A percentile compares a stretch with the other conserved stretches of the same genome.
These are phyloP conservation scores for Raffaelea deltoideospora DNA, from an alignment of 2,329 filamentous ascomycete species.

Conservation along the genomic window DNA sequence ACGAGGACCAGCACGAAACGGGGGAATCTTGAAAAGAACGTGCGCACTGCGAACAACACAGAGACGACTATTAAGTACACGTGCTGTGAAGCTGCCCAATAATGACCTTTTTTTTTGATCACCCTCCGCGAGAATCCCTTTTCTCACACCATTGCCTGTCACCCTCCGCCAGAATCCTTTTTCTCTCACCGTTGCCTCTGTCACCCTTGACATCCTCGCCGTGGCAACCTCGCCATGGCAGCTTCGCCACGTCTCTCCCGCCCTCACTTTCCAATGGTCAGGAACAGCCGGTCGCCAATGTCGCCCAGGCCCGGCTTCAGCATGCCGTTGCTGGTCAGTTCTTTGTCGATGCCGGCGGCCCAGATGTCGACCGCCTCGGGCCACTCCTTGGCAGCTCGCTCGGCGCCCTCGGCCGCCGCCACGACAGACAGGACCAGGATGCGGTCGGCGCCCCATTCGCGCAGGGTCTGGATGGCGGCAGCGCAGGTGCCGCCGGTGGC, in stretches of 20 bases:
- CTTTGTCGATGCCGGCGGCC: conserved; percentile 64
- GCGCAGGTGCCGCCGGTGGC: conserved; percentile 83
- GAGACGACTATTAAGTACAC: no score
- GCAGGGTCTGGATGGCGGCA: conserved; percentile 77
- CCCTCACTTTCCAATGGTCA: conserved; percentile 67
- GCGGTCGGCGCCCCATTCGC: conserved; percentile 78
- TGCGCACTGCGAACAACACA: no score
- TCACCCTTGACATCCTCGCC: no score
- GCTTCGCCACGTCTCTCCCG: not conserved
- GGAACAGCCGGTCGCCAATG: conserved; percentile 76
- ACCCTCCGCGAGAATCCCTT: no score
- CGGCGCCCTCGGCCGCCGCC: conserved; percentile 56
- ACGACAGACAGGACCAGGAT: conserved; percentile 66
- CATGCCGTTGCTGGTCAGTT: conserved; percentile 70
- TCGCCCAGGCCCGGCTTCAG: conserved; percentile 81
- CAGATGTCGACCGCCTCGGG: conserved; percentile 63
- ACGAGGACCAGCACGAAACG: no score
- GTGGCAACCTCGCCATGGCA: no score
- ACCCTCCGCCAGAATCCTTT: no score
- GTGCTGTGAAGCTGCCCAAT: no score
- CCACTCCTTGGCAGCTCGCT: conserved; percentile 62
- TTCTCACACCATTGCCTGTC: no score
- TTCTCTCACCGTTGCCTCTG: not conserved
- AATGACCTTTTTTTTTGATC: no score
- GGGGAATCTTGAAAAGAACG: no score